Evolutionary conservation across 768 basidiomycete species (phyloP).

Genomic region (Pulveroboletus ravenelii): DNA sequence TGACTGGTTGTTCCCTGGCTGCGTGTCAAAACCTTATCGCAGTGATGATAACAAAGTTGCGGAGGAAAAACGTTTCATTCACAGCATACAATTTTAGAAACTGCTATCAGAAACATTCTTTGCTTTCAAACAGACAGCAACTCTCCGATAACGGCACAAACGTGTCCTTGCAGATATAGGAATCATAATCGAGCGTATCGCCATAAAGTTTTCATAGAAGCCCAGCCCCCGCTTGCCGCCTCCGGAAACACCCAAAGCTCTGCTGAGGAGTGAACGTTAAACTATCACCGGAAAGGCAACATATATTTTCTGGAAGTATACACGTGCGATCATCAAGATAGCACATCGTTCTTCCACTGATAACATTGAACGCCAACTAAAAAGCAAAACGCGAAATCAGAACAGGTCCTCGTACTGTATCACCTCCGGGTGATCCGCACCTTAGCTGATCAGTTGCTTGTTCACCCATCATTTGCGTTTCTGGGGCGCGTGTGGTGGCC

Average conservation of each 20-base stretch:
- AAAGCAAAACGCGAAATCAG: conserved; percentile 22
- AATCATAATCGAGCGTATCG: not conserved
- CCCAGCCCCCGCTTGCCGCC: not conserved
- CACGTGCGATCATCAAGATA: conserved; percentile 25
- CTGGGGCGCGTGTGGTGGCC: not conserved
- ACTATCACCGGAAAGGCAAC: conserved; percentile 13
- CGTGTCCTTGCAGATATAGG: not conserved
- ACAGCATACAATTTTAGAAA: not conserved
- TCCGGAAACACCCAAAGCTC: conserved; percentile 6
- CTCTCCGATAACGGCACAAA: not conserved
- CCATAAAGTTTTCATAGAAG: conserved; percentile 2
- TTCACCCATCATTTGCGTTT: conserved; percentile 16
- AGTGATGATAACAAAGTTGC: not conserved
- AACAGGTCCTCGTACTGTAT: conserved; percentile 13
- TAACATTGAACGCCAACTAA: conserved; percentile 17
- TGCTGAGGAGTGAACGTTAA: conserved; percentile 2
- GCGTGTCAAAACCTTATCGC: not conserved
- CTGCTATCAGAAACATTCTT: not conserved
- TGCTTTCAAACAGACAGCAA: not conserved
- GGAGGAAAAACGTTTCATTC: not conserved
- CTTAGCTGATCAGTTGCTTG: conserved; percentile 14
- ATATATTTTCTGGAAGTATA: conserved; percentile 6
- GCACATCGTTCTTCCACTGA: conserved; percentile 13
- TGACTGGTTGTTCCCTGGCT: not conserved
- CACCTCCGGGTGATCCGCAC: conserved; percentile 26